Conservation (phyloP, 2,329 filamentous ascomycete species). For the Amylocarpus encephaloides region DNA sequence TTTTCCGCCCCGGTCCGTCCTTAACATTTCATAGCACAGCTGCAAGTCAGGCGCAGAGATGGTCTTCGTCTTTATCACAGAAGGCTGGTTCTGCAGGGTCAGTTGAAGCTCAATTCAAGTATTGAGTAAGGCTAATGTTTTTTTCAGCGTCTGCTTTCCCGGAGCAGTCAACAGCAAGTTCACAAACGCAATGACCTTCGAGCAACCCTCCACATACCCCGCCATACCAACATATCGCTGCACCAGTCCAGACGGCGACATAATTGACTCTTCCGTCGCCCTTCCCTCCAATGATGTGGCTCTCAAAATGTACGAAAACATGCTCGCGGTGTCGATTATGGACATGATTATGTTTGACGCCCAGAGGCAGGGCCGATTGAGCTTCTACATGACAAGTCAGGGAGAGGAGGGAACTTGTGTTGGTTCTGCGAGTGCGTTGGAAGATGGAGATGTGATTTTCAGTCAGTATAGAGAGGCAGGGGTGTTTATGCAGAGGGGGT, state of each 20-base stretch:
- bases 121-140: slow-evolving; percentile 22
- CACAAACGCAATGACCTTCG: slow-evolving; percentile 71
- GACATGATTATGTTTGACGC: slow-evolving; percentile 98
- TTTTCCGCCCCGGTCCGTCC: neutral
- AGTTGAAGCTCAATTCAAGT: neutral
- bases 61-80: slow-evolving; percentile 25
- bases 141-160: slow-evolving; percentile 59
- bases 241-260: slow-evolving; percentile 78
- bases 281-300: slow-evolving; percentile 37
- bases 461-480: slow-evolving; percentile 93
- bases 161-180: slow-evolving; percentile 95
- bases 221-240: slow-evolving; percentile 68
- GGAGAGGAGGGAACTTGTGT: slow-evolving; percentile 76
- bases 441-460: slow-evolving; percentile 83
- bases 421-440: slow-evolving; percentile 76
- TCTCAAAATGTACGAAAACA: slow-evolving; percentile 43
- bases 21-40: neutral
- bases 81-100: slow-evolving; percentile 27
- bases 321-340: slow-evolving; percentile 73
- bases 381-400: slow-evolving; percentile 78
- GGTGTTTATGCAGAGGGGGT: slow-evolving; percentile 84
- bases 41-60: slow-evolving; percentile 10
- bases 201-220: slow-evolving; percentile 62
- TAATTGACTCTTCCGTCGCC: slow-evolving; percentile 67
- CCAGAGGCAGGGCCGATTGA: slow-evolving; percentile 61